A percentile compares a stretch with the other conserved stretches of the same genome.
These are phyloP conservation scores for Phytophthora quininea DNA, from an alignment of 352 stramenopile genomes.

Conservation along the genomic window DNA sequence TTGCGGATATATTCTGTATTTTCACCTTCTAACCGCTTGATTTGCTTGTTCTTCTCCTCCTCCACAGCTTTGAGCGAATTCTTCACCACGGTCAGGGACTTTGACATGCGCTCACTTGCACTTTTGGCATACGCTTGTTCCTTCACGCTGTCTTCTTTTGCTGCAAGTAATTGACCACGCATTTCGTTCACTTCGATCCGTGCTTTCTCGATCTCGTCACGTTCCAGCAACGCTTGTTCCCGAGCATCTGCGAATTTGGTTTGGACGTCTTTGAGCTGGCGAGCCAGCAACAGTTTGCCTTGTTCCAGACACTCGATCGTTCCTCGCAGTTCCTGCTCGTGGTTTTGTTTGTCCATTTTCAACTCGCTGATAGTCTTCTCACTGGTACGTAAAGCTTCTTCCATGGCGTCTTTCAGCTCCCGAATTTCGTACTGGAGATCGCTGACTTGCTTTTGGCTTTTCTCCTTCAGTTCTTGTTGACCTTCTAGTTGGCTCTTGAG, in stretches of 20 bases:
- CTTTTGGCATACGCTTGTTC: conserved; percentile 61
- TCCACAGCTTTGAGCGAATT: conserved; percentile 62
- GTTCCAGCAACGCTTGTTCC: conserved; percentile 66
- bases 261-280: conserved; percentile 68
- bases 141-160: conserved; percentile 58
- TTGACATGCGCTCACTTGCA: conserved; percentile 61
- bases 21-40: conserved; percentile 59
- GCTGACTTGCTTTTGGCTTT: conserved; percentile 43
- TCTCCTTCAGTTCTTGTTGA: conserved; percentile 55
- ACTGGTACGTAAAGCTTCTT: conserved; percentile 39
- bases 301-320: conserved; percentile 55
- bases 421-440: conserved; percentile 53
- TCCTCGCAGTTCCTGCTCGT: conserved; percentile 50
- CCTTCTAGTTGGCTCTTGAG: conserved; percentile 77
- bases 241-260: conserved; percentile 58
- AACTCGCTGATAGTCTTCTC: conserved; percentile 53
- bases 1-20: conserved; percentile 56
- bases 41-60: conserved; percentile 63
- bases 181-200: conserved; percentile 57
- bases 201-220: conserved; percentile 67
- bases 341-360: conserved; percentile 27
- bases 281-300: conserved; percentile 50
- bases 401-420: conserved; percentile 40
- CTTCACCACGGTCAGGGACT: conserved; percentile 64
- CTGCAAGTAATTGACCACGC: conserved; percentile 42